Evolutionary conservation across 2,329 filamentous ascomycete species (phyloP).

Genomic region (Alternaria ethzedia): DNA sequence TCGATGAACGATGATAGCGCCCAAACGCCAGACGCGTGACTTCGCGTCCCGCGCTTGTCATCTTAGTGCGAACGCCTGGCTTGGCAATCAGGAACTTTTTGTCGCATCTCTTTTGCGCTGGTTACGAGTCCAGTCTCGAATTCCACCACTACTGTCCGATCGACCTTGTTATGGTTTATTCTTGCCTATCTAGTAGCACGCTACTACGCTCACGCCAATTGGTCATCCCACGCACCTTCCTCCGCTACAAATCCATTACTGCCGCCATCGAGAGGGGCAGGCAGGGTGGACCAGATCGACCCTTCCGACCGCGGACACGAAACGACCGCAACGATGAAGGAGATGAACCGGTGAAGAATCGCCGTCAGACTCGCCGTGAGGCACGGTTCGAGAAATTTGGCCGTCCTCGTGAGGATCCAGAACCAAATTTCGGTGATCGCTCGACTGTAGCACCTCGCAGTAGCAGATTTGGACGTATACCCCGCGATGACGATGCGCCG

Average conservation of each 20-base stretch:
- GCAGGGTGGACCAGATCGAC: slow-evolving; percentile 16
- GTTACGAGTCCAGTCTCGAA: not conserved
- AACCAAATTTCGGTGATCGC: not conserved
- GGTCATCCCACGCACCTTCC: slow-evolving; percentile 21
- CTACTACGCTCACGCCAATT: slow-evolving; percentile 22
- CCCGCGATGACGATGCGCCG: slow-evolving; percentile 2
- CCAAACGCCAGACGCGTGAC: slow-evolving; percentile 17
- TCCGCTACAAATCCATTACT: slow-evolving; percentile 41
- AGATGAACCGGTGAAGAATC: slow-evolving; percentile 1
- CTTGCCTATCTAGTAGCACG: slow-evolving; percentile 19
- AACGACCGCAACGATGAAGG: not conserved
- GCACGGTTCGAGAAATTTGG: slow-evolving; percentile 14
- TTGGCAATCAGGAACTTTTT: slow-evolving; percentile 12
- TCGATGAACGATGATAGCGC: not conserved
- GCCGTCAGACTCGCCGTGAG: slow-evolving; percentile 1
- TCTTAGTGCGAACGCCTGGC: slow-evolving; percentile 8
- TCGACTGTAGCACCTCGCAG: not conserved
- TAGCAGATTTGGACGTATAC: slow-evolving; percentile 11
- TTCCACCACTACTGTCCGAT: not conserved
- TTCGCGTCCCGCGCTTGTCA: slow-evolving; percentile 9
- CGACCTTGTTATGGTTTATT: slow-evolving; percentile 28
- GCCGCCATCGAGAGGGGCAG: slow-evolving; percentile 42
- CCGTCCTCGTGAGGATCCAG: slow-evolving; percentile 3
- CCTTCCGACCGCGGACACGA: slow-evolving; percentile 16
- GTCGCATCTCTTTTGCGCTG: not conserved